Evolutionary conservation across 768 basidiomycete species (phyloP).

Genomic region (Astraeus odoratus): DNA sequence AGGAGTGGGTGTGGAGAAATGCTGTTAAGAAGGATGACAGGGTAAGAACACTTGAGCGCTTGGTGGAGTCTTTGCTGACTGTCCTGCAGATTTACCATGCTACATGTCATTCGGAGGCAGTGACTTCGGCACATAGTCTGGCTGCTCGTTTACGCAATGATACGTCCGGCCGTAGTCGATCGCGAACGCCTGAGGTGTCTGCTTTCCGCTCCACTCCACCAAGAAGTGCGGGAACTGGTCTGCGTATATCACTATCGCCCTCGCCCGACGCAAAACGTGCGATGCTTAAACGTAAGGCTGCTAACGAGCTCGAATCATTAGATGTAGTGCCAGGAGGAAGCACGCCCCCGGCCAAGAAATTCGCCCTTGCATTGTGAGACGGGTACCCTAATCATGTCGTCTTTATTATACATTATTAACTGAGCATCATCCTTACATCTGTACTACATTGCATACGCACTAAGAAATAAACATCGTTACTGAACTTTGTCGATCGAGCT

Average conservation of each 20-base stretch:
- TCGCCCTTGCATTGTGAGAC: constrained; percentile 39
- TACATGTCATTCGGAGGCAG: constrained; percentile 85
- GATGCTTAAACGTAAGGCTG: constrained; percentile 75
- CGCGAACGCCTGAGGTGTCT: constrained; percentile 63
- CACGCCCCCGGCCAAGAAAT: constrained; percentile 64
- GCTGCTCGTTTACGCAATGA: constrained; percentile 65
- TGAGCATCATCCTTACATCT: constrained; percentile 19
- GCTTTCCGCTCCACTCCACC: constrained; percentile 34
- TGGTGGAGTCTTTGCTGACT: no score
- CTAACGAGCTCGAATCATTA: constrained; percentile 35
- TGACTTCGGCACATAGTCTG: constrained; percentile 54
- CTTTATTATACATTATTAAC: constrained; percentile 30
- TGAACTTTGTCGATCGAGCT: background rate
- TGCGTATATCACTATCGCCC: constrained; percentile 38
- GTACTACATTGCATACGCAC: constrained; percentile 15
- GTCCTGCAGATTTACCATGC: constrained; percentile 78
- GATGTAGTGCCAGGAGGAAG: constrained; percentile 33
- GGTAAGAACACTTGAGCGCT: constrained; percentile 40
- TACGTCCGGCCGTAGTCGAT: constrained; percentile 54
- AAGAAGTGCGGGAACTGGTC: constrained; percentile 18
- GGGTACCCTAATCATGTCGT: constrained; percentile 12
- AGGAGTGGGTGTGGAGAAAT: constrained; percentile 98
- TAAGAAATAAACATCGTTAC: background rate
- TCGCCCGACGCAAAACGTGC: constrained; percentile 46
- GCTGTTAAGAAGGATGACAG: constrained; percentile 77